phyloP scores from a whole-genome alignment of 257 asterid genomes.

The Verbascum thapsus region DNA sequence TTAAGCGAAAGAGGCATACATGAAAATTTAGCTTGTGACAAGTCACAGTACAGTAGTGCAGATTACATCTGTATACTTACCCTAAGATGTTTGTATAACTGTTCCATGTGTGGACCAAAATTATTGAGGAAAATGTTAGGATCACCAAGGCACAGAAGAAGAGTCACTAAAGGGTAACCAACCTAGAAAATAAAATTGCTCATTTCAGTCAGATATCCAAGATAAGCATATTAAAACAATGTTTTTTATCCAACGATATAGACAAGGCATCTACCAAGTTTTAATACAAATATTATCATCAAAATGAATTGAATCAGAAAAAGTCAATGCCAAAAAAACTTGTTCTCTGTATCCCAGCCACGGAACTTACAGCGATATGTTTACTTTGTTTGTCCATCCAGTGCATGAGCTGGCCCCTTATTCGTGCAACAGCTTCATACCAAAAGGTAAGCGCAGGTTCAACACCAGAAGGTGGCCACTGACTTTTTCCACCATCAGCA shows the following conservation, averaged over 20 bases:
- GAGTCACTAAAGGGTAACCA: constrained; percentile 97
- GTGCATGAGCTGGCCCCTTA: constrained; percentile 81
- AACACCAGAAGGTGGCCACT: constrained; percentile 96
- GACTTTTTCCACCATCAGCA: constrained; percentile 96
- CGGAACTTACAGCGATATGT: constrained; percentile 84
- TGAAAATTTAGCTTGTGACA: constrained; percentile 15
- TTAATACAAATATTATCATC: constrained; percentile 20
- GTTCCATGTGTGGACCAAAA: constrained; percentile 98
- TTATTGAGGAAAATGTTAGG: constrained; percentile 81
- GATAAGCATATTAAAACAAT: constrained; percentile 8
- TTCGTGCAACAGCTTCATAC: constrained; percentile 98
- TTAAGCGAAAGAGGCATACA: constrained; percentile 7
- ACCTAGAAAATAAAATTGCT: constrained; percentile 53
- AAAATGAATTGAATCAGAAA: constrained; percentile 21
- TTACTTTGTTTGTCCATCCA: constrained; percentile 99
- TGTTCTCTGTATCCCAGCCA: constrained; percentile 3
- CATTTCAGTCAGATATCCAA: constrained; percentile 29
- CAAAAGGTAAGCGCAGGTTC: constrained; percentile 95
- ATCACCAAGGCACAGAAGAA: constrained; percentile 97
- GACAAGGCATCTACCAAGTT: constrained; percentile 25
- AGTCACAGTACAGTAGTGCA: constrained; percentile 9
- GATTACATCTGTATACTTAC: constrained; percentile 45
- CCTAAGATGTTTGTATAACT: constrained; percentile 90
- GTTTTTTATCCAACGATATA: constrained; percentile 16
- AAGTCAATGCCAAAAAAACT: neutral